These are phyloP conservation scores for Aspergillus caelatus DNA, from an alignment of 2,329 filamentous ascomycete genomes.

Conservation along the genomic window DNA sequence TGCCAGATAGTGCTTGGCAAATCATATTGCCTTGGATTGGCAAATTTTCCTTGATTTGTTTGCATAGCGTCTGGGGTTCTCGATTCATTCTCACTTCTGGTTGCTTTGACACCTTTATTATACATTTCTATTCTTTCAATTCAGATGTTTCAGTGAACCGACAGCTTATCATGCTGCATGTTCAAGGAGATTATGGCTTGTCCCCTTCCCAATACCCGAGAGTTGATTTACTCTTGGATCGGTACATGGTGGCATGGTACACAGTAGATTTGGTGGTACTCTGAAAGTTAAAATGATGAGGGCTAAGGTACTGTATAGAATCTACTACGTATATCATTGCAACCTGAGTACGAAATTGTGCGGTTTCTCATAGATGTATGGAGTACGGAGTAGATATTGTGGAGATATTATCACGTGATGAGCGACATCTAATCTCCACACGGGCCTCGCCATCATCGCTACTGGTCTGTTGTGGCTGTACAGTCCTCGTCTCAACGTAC, in stretches of 20 bases:
- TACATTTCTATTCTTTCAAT: slow-evolving; percentile 17
- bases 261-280: not conserved
- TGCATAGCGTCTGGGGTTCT: slow-evolving; percentile 43
- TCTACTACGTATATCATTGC: not conserved
- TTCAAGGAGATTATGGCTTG: not conserved
- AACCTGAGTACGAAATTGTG: not conserved
- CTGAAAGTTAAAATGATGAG: not conserved
- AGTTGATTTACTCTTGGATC: not conserved
- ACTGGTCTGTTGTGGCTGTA: not conserved
- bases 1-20: slow-evolving; percentile 18
- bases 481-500: not conserved
- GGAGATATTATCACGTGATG: slow-evolving; percentile 12
- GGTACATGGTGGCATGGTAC: not conserved
- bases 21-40: slow-evolving; percentile 20
- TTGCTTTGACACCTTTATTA: slow-evolving; percentile 5
- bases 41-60: slow-evolving; percentile 33
- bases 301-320: not conserved
- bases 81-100: slow-evolving; percentile 22
- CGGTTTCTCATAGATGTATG: not conserved
- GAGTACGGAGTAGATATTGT: not conserved
- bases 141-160: slow-evolving; percentile 6
- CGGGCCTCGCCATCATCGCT: not conserved
- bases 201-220: not conserved
- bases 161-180: slow-evolving; percentile 10
- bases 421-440: not conserved